phyloP scores from a whole-genome alignment of 352 stramenopile genomes.

The Phytophthora rubi region DNA sequence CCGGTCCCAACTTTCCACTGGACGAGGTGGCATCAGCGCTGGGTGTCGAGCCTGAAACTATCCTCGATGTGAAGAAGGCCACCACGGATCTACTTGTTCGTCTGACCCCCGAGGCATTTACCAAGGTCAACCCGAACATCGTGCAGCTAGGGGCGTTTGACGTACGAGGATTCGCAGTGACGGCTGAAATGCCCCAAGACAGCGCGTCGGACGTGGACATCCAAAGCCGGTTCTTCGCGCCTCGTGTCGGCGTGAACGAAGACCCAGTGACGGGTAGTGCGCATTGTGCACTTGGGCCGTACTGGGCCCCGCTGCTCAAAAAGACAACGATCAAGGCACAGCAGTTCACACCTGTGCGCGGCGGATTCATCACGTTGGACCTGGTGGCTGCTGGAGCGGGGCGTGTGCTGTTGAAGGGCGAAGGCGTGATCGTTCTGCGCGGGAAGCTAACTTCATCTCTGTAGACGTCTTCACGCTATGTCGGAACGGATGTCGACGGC shows the following conservation, averaged over 20 bases:
- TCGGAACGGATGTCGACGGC: background rate
- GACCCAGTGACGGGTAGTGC: slow-evolving; percentile 94
- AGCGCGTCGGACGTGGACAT: slow-evolving; percentile 47
- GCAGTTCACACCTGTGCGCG: slow-evolving; percentile 53
- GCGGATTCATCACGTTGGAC: slow-evolving; percentile 51
- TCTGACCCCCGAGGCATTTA: slow-evolving; percentile 31
- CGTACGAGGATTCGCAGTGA: slow-evolving; percentile 18
- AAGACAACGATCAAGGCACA: slow-evolving; percentile 52
- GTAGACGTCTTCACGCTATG: background rate
- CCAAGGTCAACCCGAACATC: slow-evolving; percentile 30
- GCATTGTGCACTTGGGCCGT: slow-evolving; percentile 88
- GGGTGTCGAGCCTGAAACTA: slow-evolving; percentile 13
- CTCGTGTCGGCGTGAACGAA: slow-evolving; percentile 89
- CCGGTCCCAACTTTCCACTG: slow-evolving; percentile 7
- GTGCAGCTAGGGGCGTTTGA: slow-evolving; percentile 21
- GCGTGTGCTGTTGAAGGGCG: slow-evolving; percentile 57
- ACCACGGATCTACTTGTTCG: slow-evolving; percentile 37
- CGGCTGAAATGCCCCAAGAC: slow-evolving; percentile 20
- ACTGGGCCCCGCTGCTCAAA: slow-evolving; percentile 71
- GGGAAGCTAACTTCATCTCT: slow-evolving; percentile 21
- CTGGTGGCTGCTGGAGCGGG: slow-evolving; percentile 35
- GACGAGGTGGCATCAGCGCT: slow-evolving; percentile 24
- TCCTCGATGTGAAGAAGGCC: slow-evolving; percentile 35
- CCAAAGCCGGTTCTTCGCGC: slow-evolving; percentile 89
- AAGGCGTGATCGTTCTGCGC: slow-evolving; percentile 36